phyloP scores from a whole-genome alignment of 192 early-diverging fungal genomes.

The Backusella parvicylindrica region DNA sequence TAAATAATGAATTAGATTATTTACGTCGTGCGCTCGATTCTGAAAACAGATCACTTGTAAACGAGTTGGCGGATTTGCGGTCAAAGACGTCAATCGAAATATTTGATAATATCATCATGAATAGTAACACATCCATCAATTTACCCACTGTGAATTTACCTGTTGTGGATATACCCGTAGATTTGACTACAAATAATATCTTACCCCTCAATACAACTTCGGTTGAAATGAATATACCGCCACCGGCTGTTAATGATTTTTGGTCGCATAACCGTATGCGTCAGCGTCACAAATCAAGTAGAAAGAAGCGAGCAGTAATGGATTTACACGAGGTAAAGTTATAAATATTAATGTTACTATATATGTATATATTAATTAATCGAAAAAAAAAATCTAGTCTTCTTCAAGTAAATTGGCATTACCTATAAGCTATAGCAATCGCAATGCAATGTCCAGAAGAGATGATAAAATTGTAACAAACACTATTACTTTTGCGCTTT shows the following conservation, averaged over 20 bases:
- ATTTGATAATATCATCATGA: not conserved
- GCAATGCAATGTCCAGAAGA: slow-evolving; percentile 11
- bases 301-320: slow-evolving; percentile 6
- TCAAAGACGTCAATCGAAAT: not conserved
- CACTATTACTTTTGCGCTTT: slow-evolving; percentile 44
- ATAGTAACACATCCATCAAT: not conserved
- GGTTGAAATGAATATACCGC: slow-evolving; percentile 16
- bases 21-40: slow-evolving; percentile 18
- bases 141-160: not conserved
- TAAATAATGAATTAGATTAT: not conserved
- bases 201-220: not conserved
- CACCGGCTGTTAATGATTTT: slow-evolving; percentile 11
- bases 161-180: slow-evolving; percentile 4
- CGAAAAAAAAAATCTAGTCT: not conserved
- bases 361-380: not conserved
- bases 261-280: slow-evolving; percentile 23
- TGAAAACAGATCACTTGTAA: slow-evolving; percentile 26
- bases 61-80: slow-evolving; percentile 26
- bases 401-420: not conserved
- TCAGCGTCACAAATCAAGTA: slow-evolving; percentile 5
- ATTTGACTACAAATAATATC: not conserved
- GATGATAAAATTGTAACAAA: slow-evolving; percentile 40
- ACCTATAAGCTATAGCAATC: not conserved
- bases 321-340: slow-evolving; percentile 19
- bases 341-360: not conserved